Conservation (phyloP, 495 filamentous ascomycete genomes). For the Tuber calosporum region DNA sequence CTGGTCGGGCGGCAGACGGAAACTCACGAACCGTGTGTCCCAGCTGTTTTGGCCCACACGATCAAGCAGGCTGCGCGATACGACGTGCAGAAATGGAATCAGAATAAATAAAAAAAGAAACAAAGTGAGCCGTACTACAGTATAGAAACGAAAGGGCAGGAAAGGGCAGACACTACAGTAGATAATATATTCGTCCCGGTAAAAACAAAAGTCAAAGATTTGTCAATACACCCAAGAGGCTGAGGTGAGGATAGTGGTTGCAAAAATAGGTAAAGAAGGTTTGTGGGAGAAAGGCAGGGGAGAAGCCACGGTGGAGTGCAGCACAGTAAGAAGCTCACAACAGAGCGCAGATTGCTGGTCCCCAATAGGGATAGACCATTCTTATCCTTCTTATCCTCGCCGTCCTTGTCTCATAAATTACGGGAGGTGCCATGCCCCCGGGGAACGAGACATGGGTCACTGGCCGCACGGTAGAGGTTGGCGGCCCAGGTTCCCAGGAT, state of each 20-base stretch:
- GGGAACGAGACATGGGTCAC: neutral
- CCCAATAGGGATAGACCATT: neutral
- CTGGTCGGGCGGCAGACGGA: conserved; percentile 10
- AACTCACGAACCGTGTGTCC: conserved; percentile 11
- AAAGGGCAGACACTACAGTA: conserved; percentile 13
- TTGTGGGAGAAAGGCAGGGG: neutral
- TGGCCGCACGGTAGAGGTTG: neutral
- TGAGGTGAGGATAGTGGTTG: neutral
- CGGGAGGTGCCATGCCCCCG: neutral
- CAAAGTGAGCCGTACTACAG: conserved; percentile 3
- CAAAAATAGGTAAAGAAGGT: neutral
- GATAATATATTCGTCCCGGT: neutral
- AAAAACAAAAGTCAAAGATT: neutral
- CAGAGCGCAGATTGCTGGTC: neutral
- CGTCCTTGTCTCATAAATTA: neutral
- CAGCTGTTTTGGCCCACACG: conserved; percentile 19
- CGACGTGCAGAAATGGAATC: conserved; percentile 3
- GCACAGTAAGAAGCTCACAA: neutral
- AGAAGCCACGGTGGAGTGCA: neutral
- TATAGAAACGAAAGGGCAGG: conserved; percentile 12
- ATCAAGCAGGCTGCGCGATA: conserved; percentile 24
- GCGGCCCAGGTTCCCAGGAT: neutral
- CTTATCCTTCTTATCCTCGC: neutral
- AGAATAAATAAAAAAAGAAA: conserved; percentile 6
- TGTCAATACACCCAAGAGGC: neutral